Conservation (phyloP, 2,329 filamentous ascomycete species). For the Epicoccum nigrum region DNA sequence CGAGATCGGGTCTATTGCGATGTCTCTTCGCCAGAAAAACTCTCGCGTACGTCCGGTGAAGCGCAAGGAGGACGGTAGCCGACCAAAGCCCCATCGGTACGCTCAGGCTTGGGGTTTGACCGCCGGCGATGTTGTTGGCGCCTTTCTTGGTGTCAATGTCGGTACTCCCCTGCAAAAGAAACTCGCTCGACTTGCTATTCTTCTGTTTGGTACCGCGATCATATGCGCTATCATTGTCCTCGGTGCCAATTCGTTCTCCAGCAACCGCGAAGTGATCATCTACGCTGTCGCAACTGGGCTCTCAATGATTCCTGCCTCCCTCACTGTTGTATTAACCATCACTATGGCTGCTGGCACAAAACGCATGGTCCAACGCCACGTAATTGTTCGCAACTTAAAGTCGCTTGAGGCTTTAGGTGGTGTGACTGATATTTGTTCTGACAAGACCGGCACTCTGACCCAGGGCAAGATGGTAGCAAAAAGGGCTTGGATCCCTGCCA, state of each 20-base stretch:
- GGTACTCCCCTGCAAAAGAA: constrained; percentile 48
- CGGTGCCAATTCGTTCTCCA: constrained; percentile 44
- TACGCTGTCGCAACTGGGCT: constrained; percentile 47
- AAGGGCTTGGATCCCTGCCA: constrained; percentile 44
- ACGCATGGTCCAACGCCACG: constrained; percentile 43
- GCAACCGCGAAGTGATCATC: constrained; percentile 47
- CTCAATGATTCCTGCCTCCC: constrained; percentile 45
- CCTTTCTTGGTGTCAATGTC: constrained; percentile 49
- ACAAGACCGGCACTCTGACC: constrained; percentile 43
- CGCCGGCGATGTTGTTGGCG: constrained; percentile 44
- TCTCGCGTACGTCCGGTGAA: constrained; percentile 48
- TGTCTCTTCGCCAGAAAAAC: constrained; percentile 63
- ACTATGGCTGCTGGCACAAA: constrained; percentile 48
- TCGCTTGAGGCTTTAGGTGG: constrained; percentile 46
- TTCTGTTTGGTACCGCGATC: constrained; percentile 41
- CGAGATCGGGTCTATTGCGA: constrained; percentile 74
- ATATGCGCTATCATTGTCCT: constrained; percentile 46
- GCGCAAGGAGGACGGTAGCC: constrained; percentile 43
- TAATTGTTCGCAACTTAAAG: constrained; percentile 46
- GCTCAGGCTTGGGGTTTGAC: constrained; percentile 60
- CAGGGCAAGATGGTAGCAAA: constrained; percentile 46
- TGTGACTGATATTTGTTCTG: constrained; percentile 45
- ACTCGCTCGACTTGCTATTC: constrained; percentile 41
- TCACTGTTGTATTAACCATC: constrained; percentile 47
- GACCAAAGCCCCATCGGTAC: constrained; percentile 39